phyloP scores from a whole-genome alignment of 129 eudicot genomes.

The Artemisia tridentata region DNA sequence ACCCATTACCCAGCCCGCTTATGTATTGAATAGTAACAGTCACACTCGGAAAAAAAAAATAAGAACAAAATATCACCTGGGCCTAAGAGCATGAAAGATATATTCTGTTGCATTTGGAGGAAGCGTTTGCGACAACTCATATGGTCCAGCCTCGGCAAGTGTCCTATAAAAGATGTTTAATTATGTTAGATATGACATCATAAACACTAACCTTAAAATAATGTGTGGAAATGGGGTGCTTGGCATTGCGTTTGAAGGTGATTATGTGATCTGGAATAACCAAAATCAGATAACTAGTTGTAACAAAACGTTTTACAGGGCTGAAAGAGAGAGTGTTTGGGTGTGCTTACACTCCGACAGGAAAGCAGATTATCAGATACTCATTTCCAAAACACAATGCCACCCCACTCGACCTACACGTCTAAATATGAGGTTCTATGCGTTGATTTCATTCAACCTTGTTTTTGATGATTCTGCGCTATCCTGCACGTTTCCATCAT shows the following conservation, averaged over 20 bases:
- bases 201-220: not conserved
- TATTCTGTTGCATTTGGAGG: constrained; percentile 61
- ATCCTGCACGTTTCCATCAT: constrained; percentile 9
- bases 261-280: too few relatives aligned
- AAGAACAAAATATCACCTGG: constrained; percentile 12
- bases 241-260: too few relatives aligned
- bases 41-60: too few relatives aligned
- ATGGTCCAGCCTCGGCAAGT: constrained; percentile 38
- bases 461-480: constrained; percentile 17
- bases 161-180: constrained; percentile 28
- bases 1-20: too few relatives aligned
- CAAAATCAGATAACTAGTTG: too few relatives aligned
- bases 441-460: constrained; percentile 24
- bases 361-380: too few relatives aligned
- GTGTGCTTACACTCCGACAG: too few relatives aligned
- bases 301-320: too few relatives aligned
- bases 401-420: too few relatives aligned
- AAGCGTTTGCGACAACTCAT: constrained; percentile 40
- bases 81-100: constrained; percentile 54
- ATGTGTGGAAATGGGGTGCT: not conserved
- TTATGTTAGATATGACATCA: constrained; percentile 11
- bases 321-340: too few relatives aligned
- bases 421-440: not conserved
- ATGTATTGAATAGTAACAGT: too few relatives aligned
- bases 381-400: too few relatives aligned